A percentile compares a stretch with the other conserved stretches of the same genome.
Conservation (phyloP, 2,329 filamentous ascomycete species). For the Paecilomyces sp. region DNA sequence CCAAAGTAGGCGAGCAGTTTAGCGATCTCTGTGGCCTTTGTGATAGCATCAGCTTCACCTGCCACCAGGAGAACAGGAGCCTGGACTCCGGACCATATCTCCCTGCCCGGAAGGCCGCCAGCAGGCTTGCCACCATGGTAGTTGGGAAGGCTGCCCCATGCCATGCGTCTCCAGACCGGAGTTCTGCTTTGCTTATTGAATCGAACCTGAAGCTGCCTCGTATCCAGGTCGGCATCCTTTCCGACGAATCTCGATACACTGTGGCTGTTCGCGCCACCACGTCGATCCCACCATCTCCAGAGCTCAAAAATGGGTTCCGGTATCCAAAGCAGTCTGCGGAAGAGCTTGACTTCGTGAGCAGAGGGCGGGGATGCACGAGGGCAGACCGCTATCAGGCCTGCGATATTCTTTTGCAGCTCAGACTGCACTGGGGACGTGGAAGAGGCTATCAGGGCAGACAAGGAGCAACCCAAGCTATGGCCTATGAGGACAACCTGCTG, state of each 20-base stretch:
- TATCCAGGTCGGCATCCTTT: constrained; percentile 31
- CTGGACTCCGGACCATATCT: constrained; percentile 64
- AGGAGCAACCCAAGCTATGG: constrained; percentile 83
- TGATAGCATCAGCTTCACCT: constrained; percentile 69
- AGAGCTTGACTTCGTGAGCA: constrained; percentile 43
- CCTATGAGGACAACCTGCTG: constrained; percentile 76
- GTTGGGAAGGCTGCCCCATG: constrained; percentile 60
- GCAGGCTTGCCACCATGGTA: constrained; percentile 47
- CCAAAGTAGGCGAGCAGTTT: constrained; percentile 52
- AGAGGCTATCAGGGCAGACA: constrained; percentile 66
- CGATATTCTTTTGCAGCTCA: constrained; percentile 56
- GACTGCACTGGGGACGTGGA: constrained; percentile 46
- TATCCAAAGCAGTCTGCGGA: constrained; percentile 57
- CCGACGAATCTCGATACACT: constrained; percentile 70
- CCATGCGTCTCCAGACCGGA: constrained; percentile 75
- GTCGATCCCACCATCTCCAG: constrained; percentile 69
- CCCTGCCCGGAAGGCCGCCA: constrained; percentile 62
- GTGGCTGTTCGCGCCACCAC: constrained; percentile 68
- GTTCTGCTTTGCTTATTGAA: constrained; percentile 76
- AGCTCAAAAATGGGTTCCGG: constrained; percentile 64
- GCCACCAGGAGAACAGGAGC: constrained; percentile 73
- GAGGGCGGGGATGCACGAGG: constrained; percentile 61
- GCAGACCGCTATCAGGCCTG: constrained; percentile 74
- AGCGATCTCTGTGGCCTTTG: constrained; percentile 61
- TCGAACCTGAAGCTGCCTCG: constrained; percentile 35